Conservation (phyloP, 2,329 filamentous ascomycete genomes). For the Talaromyces sp. region DNA sequence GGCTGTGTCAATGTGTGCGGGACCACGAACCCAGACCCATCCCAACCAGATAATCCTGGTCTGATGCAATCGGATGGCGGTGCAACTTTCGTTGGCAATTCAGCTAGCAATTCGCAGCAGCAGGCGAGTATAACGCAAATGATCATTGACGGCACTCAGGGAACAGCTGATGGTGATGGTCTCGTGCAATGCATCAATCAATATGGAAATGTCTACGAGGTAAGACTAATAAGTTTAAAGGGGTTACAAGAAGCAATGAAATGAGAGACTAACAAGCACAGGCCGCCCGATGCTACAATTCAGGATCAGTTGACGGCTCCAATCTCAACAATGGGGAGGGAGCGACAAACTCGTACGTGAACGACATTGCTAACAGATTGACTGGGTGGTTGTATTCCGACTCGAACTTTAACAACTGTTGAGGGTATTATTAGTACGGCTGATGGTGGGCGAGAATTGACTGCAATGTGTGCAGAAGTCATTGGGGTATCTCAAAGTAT, state of each 20-base stretch:
- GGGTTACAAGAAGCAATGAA: background rate
- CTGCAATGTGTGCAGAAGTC: too few species aligned
- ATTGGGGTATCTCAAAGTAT: too few species aligned
- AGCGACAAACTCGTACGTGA: slow-evolving; percentile 12
- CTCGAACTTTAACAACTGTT: slow-evolving; percentile 2
- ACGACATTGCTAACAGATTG: slow-evolving; percentile 12
- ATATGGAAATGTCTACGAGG: slow-evolving; percentile 13
- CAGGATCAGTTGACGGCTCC: slow-evolving; percentile 11
- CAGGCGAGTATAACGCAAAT: slow-evolving; percentile 12
- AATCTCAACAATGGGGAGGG: slow-evolving; percentile 10
- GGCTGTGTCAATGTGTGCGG: slow-evolving; percentile 13
- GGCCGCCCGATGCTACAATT: slow-evolving; percentile 14
- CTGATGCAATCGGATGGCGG: slow-evolving; percentile 14
- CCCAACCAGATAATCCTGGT: slow-evolving; percentile 11
- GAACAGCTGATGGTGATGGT: slow-evolving; percentile 8
- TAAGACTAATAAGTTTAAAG: background rate
- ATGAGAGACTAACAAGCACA: background rate
- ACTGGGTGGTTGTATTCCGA: slow-evolving; percentile 10
- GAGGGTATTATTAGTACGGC: background rate
- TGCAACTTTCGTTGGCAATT: slow-evolving; percentile 11
- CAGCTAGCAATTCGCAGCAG: background rate
- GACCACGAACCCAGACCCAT: slow-evolving; percentile 9
- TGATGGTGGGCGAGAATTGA: background rate
- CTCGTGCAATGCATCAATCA: slow-evolving; percentile 13
- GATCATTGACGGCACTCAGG: slow-evolving; percentile 11